Evolutionary conservation across 352 stramenopile species (phyloP).

Genomic region (Pythium plurisporium): DNA sequence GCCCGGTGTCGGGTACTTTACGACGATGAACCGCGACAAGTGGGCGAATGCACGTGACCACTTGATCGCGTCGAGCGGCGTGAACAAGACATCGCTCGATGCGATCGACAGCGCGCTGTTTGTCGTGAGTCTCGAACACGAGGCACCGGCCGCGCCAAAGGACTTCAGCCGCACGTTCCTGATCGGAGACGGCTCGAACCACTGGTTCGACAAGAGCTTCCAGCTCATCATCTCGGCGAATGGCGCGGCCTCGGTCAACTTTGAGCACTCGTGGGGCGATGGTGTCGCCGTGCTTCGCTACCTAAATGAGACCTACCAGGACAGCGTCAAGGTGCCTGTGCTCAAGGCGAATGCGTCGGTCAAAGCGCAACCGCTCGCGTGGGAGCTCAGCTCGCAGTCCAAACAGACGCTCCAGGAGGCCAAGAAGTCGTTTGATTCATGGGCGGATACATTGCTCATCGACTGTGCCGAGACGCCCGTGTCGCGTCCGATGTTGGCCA

Average conservation of each 20-base stretch:
- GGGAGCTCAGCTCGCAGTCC: constrained; percentile 55
- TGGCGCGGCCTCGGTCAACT: constrained; percentile 81
- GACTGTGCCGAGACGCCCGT: constrained; percentile 75
- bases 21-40: constrained; percentile 76
- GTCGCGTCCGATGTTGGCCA: constrained; percentile 49
- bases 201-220: constrained; percentile 93
- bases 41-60: constrained; percentile 73
- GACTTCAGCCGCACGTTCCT: constrained; percentile 79
- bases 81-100: constrained; percentile 69
- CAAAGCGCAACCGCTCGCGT: constrained; percentile 44
- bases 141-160: constrained; percentile 41
- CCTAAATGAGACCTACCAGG: constrained; percentile 84
- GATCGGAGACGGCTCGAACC: constrained; percentile 76
- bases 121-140: constrained; percentile 75
- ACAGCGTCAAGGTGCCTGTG: constrained; percentile 73
- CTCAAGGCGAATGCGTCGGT: constrained; percentile 30
- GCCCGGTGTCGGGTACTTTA: constrained; percentile 70
- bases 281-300: constrained; percentile 86
- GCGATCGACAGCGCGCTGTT: constrained; percentile 87
- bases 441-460: constrained; percentile 53
- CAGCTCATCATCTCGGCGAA: constrained; percentile 84
- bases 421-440: constrained; percentile 67
- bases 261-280: constrained; percentile 83
- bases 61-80: constrained; percentile 36
- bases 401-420: constrained; percentile 61